A percentile compares a stretch with the other conserved stretches of the same genome.
Evolutionary conservation across 2,329 filamentous ascomycete species (phyloP).

Genomic region (Colletotrichum sp.): DNA sequence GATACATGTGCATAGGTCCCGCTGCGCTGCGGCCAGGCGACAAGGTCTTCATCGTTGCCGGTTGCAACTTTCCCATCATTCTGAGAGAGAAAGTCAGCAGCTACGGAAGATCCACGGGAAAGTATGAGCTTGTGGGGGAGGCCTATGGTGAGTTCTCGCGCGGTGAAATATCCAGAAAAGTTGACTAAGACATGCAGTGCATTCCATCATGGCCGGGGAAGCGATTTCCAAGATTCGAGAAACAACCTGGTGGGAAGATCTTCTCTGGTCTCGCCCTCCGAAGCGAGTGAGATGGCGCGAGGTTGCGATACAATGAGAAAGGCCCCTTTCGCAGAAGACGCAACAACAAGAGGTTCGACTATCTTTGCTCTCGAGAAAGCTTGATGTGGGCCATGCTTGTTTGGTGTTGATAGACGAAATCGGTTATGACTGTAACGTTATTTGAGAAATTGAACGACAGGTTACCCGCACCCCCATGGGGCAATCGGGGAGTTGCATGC

Average conservation of each 20-base stretch:
- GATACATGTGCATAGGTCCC: not conserved
- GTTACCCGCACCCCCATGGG: too few relatives aligned
- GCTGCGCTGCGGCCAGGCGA: not conserved
- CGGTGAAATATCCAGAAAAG: not conserved
- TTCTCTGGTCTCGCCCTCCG: not conserved
- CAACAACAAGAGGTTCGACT: too few relatives aligned
- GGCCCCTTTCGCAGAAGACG: too few relatives aligned
- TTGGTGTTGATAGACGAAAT: fast-evolving
- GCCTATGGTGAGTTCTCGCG: not conserved
- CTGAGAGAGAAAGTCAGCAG: not conserved
- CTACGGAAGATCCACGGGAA: not conserved
- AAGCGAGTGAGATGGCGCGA: not conserved
- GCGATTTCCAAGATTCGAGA: not conserved
- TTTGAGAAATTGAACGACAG: too few relatives aligned
- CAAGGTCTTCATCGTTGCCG: not conserved
- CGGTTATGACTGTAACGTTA: fast-evolving
- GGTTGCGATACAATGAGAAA: too few relatives aligned
- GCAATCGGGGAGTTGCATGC: too few relatives aligned
- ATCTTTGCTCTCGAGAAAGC: too few relatives aligned
- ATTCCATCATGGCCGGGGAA: not conserved
- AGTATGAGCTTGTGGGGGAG: not conserved
- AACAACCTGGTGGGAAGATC: not conserved
- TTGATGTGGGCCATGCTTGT: too few relatives aligned
- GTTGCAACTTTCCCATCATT: not conserved
- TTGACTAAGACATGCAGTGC: not conserved